phyloP scores from a whole-genome alignment of 345 rosid genomes.

The Linum tenue region DNA sequence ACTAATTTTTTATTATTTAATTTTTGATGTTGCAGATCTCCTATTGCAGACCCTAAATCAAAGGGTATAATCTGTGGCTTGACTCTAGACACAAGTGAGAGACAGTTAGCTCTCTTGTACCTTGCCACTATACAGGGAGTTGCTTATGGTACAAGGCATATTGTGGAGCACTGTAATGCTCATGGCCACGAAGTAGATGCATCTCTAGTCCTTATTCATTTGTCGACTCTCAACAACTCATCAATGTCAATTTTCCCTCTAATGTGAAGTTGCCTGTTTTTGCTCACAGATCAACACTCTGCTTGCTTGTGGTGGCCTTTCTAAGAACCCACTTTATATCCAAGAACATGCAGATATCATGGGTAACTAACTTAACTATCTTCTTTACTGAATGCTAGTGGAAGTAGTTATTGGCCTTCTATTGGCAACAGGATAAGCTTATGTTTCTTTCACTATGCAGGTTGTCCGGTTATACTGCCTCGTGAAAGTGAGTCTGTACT shows the following conservation, averaged over 20 bases:
- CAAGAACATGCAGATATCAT: conserved; percentile 83
- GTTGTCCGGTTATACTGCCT: conserved; percentile 83
- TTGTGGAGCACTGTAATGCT: conserved; percentile 81
- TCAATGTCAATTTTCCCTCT: neutral
- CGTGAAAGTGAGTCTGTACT: conserved; percentile 85
- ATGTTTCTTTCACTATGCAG: conserved; percentile 23
- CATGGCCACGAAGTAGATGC: conserved; percentile 73
- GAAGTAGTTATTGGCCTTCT: neutral
- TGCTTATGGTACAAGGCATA: conserved; percentile 92
- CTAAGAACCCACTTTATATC: conserved; percentile 60
- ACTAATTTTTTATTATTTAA: neutral
- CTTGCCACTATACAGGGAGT: conserved; percentile 74
- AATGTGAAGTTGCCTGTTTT: neutral
- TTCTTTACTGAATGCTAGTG: neutral
- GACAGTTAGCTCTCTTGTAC: conserved; percentile 73
- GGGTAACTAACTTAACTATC: conserved; percentile 31
- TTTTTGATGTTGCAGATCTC: conserved; percentile 57
- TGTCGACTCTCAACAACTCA: neutral
- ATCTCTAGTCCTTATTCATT: neutral
- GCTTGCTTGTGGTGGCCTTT: conserved; percentile 86
- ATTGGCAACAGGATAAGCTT: neutral
- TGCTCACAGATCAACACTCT: conserved; percentile 60
- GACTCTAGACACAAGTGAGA: conserved; percentile 79
- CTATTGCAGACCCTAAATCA: conserved; percentile 77
- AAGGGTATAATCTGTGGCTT: conserved; percentile 76